Evolutionary conservation across 1,284 basidiomycete species (phyloP).

Genomic region (Irpex sp.): DNA sequence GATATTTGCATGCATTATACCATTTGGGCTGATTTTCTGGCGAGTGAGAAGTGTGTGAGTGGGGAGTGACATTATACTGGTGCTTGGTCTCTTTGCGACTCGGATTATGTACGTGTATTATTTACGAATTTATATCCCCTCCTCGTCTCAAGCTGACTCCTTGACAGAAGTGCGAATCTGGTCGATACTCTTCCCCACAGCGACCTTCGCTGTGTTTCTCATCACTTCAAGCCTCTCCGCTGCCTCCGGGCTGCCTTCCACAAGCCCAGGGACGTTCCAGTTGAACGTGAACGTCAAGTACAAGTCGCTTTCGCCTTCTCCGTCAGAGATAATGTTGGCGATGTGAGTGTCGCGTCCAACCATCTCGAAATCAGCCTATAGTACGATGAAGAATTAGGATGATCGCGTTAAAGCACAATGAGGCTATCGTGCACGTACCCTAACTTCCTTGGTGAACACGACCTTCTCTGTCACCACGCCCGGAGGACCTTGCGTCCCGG

Average conservation of each 20-base stretch:
- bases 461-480: slow-evolving; percentile 9
- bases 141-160: background rate
- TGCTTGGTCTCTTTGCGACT: background rate
- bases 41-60: no score
- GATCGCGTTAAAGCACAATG: background rate
- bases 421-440: background rate
- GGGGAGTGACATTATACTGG: no score
- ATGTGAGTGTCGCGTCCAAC: slow-evolving; percentile 1
- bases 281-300: slow-evolving; percentile 8
- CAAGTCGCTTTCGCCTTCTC: slow-evolving; percentile 6
- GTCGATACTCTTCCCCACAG: background rate
- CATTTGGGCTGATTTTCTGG: background rate
- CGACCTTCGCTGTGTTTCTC: background rate
- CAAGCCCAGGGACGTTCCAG: slow-evolving; percentile 4
- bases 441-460: slow-evolving; percentile 1
- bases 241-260: background rate
- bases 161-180: slow-evolving; percentile 6
- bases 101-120: no score
- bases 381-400: background rate
- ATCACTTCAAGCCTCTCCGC: background rate
- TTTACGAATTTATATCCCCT: no score
- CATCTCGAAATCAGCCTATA: slow-evolving; percentile 6
- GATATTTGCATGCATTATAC: background rate
- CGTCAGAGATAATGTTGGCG: slow-evolving; percentile 8
- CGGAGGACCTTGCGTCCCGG: slow-evolving; percentile 6